Evolutionary conservation across 108 stramenopile genomes (phyloP).

Genomic region (Nitzschia palea): DNA sequence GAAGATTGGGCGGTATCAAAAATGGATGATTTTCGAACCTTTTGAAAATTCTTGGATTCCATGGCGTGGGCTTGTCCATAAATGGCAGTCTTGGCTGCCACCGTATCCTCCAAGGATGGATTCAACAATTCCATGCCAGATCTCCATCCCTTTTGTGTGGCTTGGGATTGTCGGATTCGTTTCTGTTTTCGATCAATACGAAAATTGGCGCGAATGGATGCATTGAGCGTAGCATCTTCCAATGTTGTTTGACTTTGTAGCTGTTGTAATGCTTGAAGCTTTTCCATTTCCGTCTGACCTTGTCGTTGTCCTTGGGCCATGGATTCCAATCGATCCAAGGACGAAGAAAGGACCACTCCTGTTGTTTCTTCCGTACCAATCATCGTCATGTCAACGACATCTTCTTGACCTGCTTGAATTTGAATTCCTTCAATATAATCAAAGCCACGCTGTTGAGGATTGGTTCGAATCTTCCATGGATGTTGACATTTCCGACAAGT

Average conservation of each 20-base stretch:
- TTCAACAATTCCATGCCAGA: conserved; percentile 50
- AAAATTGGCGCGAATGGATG: conserved; percentile 55
- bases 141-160: conserved; percentile 52
- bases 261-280: conserved; percentile 45
- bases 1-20: conserved; percentile 5
- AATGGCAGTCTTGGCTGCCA: conserved; percentile 16
- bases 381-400: conserved; percentile 14
- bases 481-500: conserved; percentile 83
- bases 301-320: conserved; percentile 40
- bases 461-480: conserved; percentile 76
- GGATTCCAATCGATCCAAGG: conserved; percentile 51
- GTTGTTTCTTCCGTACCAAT: conserved; percentile 5
- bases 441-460: conserved; percentile 74
- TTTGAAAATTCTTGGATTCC: conserved; percentile 6
- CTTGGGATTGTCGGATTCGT: conserved; percentile 49
- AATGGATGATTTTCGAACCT: conserved; percentile 35
- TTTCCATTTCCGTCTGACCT: conserved; percentile 55
- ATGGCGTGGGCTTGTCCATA: conserved; percentile 23
- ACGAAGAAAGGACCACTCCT: conserved; percentile 16
- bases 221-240: conserved; percentile 68
- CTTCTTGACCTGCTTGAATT: conserved; percentile 46
- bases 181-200: conserved; percentile 63
- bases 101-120: conserved; percentile 32
- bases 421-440: conserved; percentile 77
- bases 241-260: conserved; percentile 40